Conservation (phyloP, 352 stramenopile species). For the Thraustochytrium striatum region DNA sequence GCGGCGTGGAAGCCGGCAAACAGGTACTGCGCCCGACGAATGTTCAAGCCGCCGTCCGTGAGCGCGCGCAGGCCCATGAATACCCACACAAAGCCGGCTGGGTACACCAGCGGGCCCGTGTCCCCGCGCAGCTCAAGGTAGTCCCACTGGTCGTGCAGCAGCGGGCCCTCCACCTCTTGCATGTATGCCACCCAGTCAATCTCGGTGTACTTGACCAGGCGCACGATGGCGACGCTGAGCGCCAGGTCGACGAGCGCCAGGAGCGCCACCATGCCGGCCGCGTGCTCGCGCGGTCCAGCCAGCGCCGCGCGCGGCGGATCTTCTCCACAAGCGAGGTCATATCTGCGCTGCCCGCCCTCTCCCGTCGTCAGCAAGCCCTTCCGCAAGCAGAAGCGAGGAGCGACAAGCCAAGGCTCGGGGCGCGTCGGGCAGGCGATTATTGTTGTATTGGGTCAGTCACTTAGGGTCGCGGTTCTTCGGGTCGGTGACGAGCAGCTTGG, state of each 20-base stretch:
- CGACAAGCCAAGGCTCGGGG: too few relatives aligned
- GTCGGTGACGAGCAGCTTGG: slow-evolving; percentile 38
- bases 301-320: too few relatives aligned
- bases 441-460: not conserved
- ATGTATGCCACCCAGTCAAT: slow-evolving; percentile 99
- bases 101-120: slow-evolving; percentile 96
- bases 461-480: too few relatives aligned
- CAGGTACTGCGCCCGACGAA: slow-evolving; percentile 79
- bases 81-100: slow-evolving; percentile 94
- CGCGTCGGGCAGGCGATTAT: not conserved
- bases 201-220: slow-evolving; percentile 77
- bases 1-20: slow-evolving; percentile 73
- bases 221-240: slow-evolving; percentile 10
- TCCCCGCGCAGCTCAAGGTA: slow-evolving; percentile 90
- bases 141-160: slow-evolving; percentile 86
- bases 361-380: too few relatives aligned
- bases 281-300: slow-evolving; percentile 13
- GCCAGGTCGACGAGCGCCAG: slow-evolving; percentile 11
- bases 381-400: too few relatives aligned
- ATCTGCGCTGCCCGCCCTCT: too few relatives aligned
- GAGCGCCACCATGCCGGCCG: slow-evolving; percentile 8
- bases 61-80: slow-evolving; percentile 87
- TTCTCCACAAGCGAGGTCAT: too few relatives aligned
- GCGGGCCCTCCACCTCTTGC: slow-evolving; percentile 85
- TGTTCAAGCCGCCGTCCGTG: slow-evolving; percentile 66